phyloP scores from a whole-genome alignment of 306 rosid genomes.

The Carpinus viminea region DNA sequence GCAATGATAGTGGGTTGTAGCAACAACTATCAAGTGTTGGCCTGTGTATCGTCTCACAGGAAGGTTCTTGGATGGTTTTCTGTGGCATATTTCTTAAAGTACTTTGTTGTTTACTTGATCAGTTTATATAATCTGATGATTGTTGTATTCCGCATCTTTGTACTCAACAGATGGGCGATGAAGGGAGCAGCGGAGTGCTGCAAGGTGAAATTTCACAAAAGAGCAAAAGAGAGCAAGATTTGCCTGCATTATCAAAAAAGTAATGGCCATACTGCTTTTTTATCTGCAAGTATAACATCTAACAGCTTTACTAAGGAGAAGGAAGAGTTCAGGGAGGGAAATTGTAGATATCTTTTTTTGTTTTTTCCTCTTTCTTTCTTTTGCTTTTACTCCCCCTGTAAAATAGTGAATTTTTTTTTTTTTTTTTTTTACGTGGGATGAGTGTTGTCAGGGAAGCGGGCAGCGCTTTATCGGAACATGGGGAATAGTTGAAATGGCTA shows the following conservation, averaged over 20 bases:
- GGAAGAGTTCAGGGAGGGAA: not conserved
- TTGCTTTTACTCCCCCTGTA: conserved; percentile 3
- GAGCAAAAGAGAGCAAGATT: conserved; percentile 3
- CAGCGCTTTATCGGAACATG: not conserved
- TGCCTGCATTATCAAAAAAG: not conserved
- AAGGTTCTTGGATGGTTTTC: not conserved
- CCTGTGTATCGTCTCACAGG: not conserved
- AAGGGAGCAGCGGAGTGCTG: conserved; percentile 6
- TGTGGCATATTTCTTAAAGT: not conserved
- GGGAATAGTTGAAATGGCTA: not conserved
- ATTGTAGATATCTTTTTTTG: conserved; percentile 2
- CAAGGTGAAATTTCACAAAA: conserved; percentile 11
- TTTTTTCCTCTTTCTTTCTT: not conserved
- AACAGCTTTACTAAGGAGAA: not conserved
- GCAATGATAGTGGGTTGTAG: not conserved
- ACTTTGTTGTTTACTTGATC: not conserved
- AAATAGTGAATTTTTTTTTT: not conserved
- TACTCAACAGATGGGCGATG: conserved; percentile 25
- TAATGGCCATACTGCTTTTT: not conserved
- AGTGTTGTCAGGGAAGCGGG: not conserved
- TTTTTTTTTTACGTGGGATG: not conserved
- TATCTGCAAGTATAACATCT: conserved; percentile 4
- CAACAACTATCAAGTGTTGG: conserved; percentile 1
- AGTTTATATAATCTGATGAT: not conserved
- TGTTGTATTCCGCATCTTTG: not conserved